Conservation (phyloP, 371 early-diverging fungal species). For the Mucor racemosus region DNA sequence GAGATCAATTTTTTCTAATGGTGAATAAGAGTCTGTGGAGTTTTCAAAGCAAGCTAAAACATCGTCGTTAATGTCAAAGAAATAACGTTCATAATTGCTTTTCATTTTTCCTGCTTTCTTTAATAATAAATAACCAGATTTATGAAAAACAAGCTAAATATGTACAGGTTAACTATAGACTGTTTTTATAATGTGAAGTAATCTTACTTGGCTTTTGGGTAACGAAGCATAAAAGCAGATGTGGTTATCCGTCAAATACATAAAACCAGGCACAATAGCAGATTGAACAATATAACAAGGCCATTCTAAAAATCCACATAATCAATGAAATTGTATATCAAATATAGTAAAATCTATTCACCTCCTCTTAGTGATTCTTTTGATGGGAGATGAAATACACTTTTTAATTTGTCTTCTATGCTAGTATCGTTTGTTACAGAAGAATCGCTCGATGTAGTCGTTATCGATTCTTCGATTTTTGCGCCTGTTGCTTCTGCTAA, state of each 20-base stretch:
- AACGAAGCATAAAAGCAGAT: conserved; percentile 77
- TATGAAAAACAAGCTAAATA: conserved; percentile 55
- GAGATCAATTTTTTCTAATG: conserved; percentile 71
- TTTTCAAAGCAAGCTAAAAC: conserved; percentile 67
- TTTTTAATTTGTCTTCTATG: conserved; percentile 62
- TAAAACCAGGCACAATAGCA: conserved; percentile 70
- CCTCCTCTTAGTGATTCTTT: conserved; percentile 61
- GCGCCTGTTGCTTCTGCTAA: conserved; percentile 50
- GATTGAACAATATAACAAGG: conserved; percentile 75
- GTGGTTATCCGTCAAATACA: conserved; percentile 73
- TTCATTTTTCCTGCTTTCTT: conserved; percentile 51
- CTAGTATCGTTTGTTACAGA: conserved; percentile 12
- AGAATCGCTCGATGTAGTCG: neutral
- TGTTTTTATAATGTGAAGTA: neutral
- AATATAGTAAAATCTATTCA: conserved; percentile 15
- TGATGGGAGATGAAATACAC: conserved; percentile 63
- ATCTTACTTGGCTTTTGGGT: conserved; percentile 53
- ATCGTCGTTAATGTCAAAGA: conserved; percentile 73
- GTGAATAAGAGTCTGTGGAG: conserved; percentile 71
- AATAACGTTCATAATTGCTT: conserved; percentile 60
- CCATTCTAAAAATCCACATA: conserved; percentile 54
- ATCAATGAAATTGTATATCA: neutral
- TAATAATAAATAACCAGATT: conserved; percentile 66
- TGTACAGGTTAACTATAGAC: neutral
- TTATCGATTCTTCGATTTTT: conserved; percentile 20